phyloP scores from a whole-genome alignment of 2,329 filamentous ascomycete species.

The Fusarium secorum region DNA sequence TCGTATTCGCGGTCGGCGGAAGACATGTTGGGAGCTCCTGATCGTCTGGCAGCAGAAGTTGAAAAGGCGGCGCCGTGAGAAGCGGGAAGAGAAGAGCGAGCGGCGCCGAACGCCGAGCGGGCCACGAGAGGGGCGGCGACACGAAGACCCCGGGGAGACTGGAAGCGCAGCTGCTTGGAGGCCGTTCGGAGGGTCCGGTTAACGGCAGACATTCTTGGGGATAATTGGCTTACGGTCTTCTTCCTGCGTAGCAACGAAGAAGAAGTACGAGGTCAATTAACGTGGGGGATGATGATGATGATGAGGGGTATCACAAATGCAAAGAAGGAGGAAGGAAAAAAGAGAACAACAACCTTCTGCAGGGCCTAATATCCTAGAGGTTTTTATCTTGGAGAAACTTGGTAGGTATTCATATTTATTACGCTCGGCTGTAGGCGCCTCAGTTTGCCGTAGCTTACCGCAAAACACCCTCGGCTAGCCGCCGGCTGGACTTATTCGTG shows the following conservation, averaged over 20 bases:
- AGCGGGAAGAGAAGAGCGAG: constrained; percentile 47
- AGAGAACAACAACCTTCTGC: constrained; percentile 15
- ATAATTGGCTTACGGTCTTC: constrained; percentile 6
- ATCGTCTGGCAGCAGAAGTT: constrained; percentile 57
- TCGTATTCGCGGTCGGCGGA: constrained; percentile 74
- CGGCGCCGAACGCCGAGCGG: constrained; percentile 45
- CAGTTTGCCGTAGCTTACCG: constrained; percentile 40
- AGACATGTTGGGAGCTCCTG: constrained; percentile 60
- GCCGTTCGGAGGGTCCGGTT: constrained; percentile 63
- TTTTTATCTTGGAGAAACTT: constrained; percentile 24
- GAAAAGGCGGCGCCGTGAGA: constrained; percentile 55
- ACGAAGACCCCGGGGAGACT: constrained; percentile 49
- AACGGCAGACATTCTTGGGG: constrained; percentile 59
- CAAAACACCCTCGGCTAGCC: constrained; percentile 41
- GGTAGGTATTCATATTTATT: constrained; percentile 34
- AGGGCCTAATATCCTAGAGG: constrained; percentile 14
- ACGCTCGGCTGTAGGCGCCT: constrained; percentile 38
- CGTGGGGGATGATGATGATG: background rate
- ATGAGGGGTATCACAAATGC: constrained; percentile 30
- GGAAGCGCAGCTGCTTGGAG: constrained; percentile 61
- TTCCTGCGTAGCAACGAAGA: constrained; percentile 15
- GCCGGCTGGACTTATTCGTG: constrained; percentile 17
- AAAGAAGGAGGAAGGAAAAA: background rate
- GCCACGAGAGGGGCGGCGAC: constrained; percentile 48
- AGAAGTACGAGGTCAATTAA: constrained; percentile 25